Percentiles rank a stretch among this genome's conserved stretches.
phyloP scores from a whole-genome alignment of 495 filamentous ascomycete species.

The Ramalina intermedia region DNA sequence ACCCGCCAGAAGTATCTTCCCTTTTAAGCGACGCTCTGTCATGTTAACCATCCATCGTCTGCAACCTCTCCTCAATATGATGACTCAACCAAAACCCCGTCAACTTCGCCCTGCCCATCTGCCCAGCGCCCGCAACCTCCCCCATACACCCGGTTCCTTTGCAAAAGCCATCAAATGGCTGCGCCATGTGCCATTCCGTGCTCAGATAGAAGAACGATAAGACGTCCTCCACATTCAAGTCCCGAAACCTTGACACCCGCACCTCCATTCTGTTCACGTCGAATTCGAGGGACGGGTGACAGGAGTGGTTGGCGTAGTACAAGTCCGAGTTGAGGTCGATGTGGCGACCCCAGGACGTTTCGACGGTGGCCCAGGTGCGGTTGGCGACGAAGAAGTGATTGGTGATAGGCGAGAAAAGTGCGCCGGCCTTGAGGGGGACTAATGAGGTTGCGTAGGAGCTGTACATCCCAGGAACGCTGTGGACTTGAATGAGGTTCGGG shows the following conservation, averaged over 20 bases:
- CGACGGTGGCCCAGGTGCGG: constrained; percentile 43
- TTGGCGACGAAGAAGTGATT: constrained; percentile 18
- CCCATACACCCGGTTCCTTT: constrained; percentile 15
- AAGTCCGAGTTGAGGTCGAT: constrained; percentile 49
- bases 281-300: constrained; percentile 44
- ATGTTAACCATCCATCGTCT: neutral
- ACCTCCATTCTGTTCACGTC: constrained; percentile 39
- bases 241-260: constrained; percentile 29
- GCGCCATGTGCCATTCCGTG: constrained; percentile 50
- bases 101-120: neutral
- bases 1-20: no score
- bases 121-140: neutral
- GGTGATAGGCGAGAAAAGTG: constrained; percentile 40
- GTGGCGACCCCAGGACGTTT: constrained; percentile 34
- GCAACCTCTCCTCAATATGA: constrained; percentile 1
- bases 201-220: constrained; percentile 57
- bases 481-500: constrained; percentile 31
- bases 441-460: constrained; percentile 39
- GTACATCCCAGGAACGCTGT: constrained; percentile 27
- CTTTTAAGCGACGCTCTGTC: no score
- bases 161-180: constrained; percentile 46
- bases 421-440: constrained; percentile 38
- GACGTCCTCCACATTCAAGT: constrained; percentile 36
- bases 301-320: constrained; percentile 50
- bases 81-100: constrained; percentile 5